Evolutionary conservation across 2,329 filamentous ascomycete species (phyloP).

Genomic region (Erysiphe pulchra): DNA sequence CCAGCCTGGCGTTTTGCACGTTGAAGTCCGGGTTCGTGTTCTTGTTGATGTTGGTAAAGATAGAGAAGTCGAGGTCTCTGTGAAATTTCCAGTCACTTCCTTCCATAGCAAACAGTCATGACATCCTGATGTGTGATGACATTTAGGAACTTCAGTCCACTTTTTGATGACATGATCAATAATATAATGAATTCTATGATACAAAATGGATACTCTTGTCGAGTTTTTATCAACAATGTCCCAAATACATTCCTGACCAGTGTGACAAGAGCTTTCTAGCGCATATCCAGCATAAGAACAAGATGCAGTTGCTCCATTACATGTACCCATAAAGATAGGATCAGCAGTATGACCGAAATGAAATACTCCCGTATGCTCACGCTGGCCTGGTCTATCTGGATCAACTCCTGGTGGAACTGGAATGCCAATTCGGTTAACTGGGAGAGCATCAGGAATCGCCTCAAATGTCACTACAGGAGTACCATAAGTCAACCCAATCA

Average conservation of each 20-base stretch:
- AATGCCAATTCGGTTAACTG: constrained; percentile 61
- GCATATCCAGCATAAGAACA: constrained; percentile 88
- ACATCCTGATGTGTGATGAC: constrained; percentile 52
- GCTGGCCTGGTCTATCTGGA: constrained; percentile 41
- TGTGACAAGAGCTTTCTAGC: constrained; percentile 78
- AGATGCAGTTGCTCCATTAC: constrained; percentile 68
- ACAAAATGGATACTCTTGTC: constrained; percentile 76
- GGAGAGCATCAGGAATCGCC: constrained; percentile 72
- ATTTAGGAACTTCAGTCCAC: constrained; percentile 60
- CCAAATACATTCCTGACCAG: constrained; percentile 68
- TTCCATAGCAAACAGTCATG: constrained; percentile 86
- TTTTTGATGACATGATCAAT: constrained; percentile 68
- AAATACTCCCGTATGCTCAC: constrained; percentile 50
- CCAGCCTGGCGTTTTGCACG: constrained; percentile 81
- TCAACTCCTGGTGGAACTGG: constrained; percentile 61
- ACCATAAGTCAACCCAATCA: constrained; percentile 77
- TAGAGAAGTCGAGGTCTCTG: constrained; percentile 43
- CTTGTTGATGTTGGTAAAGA: constrained; percentile 27
- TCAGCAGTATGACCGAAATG: constrained; percentile 94
- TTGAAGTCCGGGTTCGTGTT: constrained; percentile 50
- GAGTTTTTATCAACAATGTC: constrained; percentile 80
- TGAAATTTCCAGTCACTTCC: constrained; percentile 48
- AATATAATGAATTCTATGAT: constrained; percentile 70
- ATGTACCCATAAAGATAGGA: constrained; percentile 80
- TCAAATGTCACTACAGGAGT: constrained; percentile 81